Base-by-base conservation (phyloP, 805 yeast genomes). In the Wickerhamomyces alni region DNA sequence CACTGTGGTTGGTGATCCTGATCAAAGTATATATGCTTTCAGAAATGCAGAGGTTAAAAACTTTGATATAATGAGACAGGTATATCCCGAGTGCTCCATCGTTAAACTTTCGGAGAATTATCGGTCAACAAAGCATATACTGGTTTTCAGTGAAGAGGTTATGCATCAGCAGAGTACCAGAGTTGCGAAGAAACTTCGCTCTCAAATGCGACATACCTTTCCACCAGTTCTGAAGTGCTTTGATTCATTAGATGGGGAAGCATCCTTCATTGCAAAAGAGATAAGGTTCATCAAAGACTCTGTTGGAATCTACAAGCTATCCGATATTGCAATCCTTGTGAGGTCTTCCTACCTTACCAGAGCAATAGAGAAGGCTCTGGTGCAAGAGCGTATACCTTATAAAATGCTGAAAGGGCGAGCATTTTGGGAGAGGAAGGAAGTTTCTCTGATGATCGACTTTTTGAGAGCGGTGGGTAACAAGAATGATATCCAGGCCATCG, bases 1-100 rank as follows among this genome's bases (percentile, higher is more conserved):
- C 8, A 86, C 97, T 0, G 80, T 88, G 1, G 97, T 91, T 2
- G 99, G 99, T 1, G 99, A 91, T 55, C 96, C 96, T 0, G 96
- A 93, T 59, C 99, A 91, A 60, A 82, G 95, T 54, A 91, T 91
- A 17, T 91, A 93, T 58, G 87, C 82, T 0, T 91, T 91, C 50
- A 67, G 98, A 44, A 79, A 82, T 51, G 97, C 97, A 0, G 77
- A 78, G 27, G 68, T 82, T 1, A 63, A 67, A 15, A 88, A 85
- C 51, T 86, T 89, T 50, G 62, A 62, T 30, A 64, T 65, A 12
- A 77, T 87, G 85, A 58, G 62, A 30, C 47, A 54, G 2, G 53
- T 50, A 19, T 63, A 66, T 39, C 67, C 75, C 17, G 46, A 49
- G 31, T 55, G 59, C 24, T 43, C 59, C 1, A 52, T 57, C 13